These are phyloP conservation scores for Hypomyces perniciosus DNA, from an alignment of 2,329 filamentous ascomycete genomes.

Conservation along the genomic window DNA sequence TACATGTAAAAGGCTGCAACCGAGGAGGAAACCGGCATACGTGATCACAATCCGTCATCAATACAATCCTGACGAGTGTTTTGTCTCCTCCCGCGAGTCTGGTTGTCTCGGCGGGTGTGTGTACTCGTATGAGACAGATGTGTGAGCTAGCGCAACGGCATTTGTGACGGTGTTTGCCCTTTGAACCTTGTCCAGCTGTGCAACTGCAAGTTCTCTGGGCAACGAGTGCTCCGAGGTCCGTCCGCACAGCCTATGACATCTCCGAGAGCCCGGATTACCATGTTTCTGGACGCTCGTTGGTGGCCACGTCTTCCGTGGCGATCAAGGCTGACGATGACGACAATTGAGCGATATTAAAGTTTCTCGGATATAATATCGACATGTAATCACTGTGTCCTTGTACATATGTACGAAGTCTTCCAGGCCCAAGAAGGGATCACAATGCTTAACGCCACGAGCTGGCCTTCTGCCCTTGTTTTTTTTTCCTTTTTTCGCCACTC, in stretches of 20 bases:
- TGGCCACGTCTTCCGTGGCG: neutral
- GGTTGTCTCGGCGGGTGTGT: neutral
- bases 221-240: neutral
- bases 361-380: neutral
- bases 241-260: no score
- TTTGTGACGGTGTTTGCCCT: neutral
- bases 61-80: neutral
- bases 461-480: neutral
- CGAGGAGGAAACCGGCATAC: no score
- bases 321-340: slow-evolving; percentile 3
- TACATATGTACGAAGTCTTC: no score
- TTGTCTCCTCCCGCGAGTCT: neutral
- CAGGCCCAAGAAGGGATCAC: no score
- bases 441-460: no score
- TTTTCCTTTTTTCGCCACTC: neutral
- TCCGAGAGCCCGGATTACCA: no score
- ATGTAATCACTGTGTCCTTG: no score
- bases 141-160: neutral
- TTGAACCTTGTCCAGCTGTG: neutral
- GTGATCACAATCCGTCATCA: no score
- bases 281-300: no score
- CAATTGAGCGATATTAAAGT: neutral
- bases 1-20: no score
- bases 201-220: neutral
- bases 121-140: neutral